Evolutionary conservation across 352 stramenopile species (phyloP), one percentile per base, ranked within the genome.

Genomic region (Globisporangium parvum): DNA sequence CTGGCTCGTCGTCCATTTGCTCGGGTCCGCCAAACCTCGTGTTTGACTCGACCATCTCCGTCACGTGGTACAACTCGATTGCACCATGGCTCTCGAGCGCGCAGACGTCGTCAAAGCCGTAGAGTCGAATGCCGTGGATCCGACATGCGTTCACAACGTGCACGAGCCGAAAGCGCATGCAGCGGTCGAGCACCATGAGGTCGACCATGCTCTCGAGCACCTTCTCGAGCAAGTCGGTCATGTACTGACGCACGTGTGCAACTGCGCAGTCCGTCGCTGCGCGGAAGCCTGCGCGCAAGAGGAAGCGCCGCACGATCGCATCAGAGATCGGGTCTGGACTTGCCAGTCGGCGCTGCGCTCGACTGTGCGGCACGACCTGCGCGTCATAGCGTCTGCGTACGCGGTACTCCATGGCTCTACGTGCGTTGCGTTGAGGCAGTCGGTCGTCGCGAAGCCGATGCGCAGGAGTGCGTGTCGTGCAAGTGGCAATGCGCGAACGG

Each of bases 51-150:
- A 90, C 77, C 47, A 92, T 73, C 65, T 92, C 81, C 1, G 75
- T 92, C 47, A 92, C 70, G 51, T 90, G 81, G 45, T 70, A 80
- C 8, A 60, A 48, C n/a, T 80, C 62, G 8, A 48, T 47, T 2
- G 33, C 55, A 17, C 17, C 61, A 46, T 50, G 21, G 48, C 39
- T 45, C 47, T 68, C 65, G 24, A 92, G 48, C 47, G 75, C 48
- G 55, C 77, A 88, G 63, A 88, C 70, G 49, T 92, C 81, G 59
- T 91, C 80, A 62, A 88, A 91, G 47, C 84, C 84, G 44, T 94
- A 94, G 53, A 94, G 55, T 6, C 67, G 66, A 49, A 91, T 88
- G 14, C 79, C 80, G 42, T 84, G 78, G 50, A 84, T 62, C 26
- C 71, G 66, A 31, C 76, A 91, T 9, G 80, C 75, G 14, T 64